Conservation (phyloP, 768 basidiomycete genomes). For the Lactarius indigo region DNA sequence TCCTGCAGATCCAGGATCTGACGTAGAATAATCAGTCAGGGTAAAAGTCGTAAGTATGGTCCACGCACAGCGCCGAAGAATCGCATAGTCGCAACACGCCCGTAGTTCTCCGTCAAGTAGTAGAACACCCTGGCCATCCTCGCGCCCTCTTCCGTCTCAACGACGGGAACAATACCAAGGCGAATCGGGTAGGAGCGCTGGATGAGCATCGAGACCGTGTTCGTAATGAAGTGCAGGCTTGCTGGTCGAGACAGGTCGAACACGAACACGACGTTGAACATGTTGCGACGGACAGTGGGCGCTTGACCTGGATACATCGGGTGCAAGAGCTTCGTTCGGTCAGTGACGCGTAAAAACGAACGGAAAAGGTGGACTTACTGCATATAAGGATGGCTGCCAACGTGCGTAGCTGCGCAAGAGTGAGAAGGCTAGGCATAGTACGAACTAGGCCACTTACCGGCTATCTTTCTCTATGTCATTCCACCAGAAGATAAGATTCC, state of each 20-base stretch:
- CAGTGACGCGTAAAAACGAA: slow-evolving; percentile 10
- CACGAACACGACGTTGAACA: slow-evolving; percentile 79
- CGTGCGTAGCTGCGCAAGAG: slow-evolving; percentile 42
- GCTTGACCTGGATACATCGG: slow-evolving; percentile 79
- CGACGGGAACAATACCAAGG: slow-evolving; percentile 80
- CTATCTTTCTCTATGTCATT: slow-evolving; percentile 88
- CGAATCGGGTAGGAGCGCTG: slow-evolving; percentile 69
- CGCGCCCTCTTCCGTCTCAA: slow-evolving; percentile 46
- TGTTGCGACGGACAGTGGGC: slow-evolving; percentile 66
- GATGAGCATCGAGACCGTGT: slow-evolving; percentile 66
- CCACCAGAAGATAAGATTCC: slow-evolving; percentile 74
- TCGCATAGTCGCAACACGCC: slow-evolving; percentile 2
- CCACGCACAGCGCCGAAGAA: slow-evolving; percentile 9
- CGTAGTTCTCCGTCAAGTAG: slow-evolving; percentile 12
- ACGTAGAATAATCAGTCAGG: background rate
- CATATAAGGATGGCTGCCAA: slow-evolving; percentile 49
- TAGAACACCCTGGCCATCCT: slow-evolving; percentile 38
- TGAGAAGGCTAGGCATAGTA: slow-evolving; percentile 6
- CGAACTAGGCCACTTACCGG: slow-evolving; percentile 40
- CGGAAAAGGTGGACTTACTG: slow-evolving; percentile 33
- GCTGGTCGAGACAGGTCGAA: slow-evolving; percentile 71
- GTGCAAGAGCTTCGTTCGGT: slow-evolving; percentile 57
- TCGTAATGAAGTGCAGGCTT: slow-evolving; percentile 59
- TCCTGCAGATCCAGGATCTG: slow-evolving; percentile 4
- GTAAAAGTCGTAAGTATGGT: background rate